Conservation (phyloP, 2,329 filamentous ascomycete species). For the Hypoxylon sp. region DNA sequence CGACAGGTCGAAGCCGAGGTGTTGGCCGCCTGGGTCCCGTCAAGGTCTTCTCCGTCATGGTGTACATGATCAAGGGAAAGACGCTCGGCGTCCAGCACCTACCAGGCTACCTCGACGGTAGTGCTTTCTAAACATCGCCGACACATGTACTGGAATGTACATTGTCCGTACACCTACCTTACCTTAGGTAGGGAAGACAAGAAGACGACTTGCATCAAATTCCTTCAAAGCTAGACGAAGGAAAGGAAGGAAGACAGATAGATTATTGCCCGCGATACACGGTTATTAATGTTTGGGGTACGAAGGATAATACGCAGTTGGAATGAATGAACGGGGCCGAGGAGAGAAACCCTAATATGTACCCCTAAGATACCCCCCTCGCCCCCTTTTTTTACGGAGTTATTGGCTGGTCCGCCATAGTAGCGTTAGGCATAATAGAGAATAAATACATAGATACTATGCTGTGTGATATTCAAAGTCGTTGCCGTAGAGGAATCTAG, state of each 20-base stretch:
- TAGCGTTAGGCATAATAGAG: slow-evolving; percentile 22
- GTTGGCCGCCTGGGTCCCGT: slow-evolving; percentile 58
- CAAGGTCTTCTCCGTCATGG: slow-evolving; percentile 59
- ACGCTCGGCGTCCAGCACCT: slow-evolving; percentile 57
- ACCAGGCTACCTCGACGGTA: slow-evolving; percentile 58
- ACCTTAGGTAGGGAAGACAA: no score
- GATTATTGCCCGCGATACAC: no score
- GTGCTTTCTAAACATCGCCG: slow-evolving; percentile 54
- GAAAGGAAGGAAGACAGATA: no score
- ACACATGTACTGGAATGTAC: no score
- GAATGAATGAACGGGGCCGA: slow-evolving; percentile 12
- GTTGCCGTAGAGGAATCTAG: no score
- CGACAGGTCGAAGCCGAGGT: slow-evolving; percentile 60
- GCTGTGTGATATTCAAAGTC: not conserved
- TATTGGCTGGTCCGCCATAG: slow-evolving; percentile 9
- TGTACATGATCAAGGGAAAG: slow-evolving; percentile 61
- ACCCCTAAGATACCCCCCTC: slow-evolving; percentile 36
- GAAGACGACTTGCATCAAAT: no score
- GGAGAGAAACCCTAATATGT: slow-evolving; percentile 24
- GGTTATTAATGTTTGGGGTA: no score
- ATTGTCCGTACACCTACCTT: no score
- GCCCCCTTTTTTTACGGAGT: slow-evolving; percentile 15
- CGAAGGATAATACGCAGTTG: slow-evolving; percentile 7
- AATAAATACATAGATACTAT: slow-evolving; percentile 24
- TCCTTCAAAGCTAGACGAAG: no score